These are phyloP conservation scores for Ogataea trehaloabstinens DNA, from an alignment of 805 yeast species.

Conservation along the genomic window DNA sequence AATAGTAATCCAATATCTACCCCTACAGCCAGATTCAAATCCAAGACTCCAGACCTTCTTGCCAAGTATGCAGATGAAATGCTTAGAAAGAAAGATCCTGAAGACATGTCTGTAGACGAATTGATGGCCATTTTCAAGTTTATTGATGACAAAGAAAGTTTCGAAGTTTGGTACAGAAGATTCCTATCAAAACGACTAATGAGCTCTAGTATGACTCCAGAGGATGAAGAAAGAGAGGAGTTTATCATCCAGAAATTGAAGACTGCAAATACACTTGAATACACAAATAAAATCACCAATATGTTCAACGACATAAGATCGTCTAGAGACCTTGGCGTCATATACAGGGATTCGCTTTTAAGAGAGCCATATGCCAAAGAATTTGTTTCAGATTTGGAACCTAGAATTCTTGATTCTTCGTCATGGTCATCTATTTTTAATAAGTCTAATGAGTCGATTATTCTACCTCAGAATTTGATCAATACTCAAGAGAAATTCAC, in stretches of 20 bases:
- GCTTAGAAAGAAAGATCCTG: conserved; percentile 67
- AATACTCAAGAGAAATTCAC: conserved; percentile 66
- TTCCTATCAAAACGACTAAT: conserved; percentile 85
- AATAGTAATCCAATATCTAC: conserved; percentile 80
- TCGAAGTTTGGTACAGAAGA: conserved; percentile 90
- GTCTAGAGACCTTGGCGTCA: conserved; percentile 68
- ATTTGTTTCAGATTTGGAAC: conserved; percentile 30
- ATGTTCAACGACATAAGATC: conserved; percentile 95
- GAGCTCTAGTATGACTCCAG: conserved; percentile 67
- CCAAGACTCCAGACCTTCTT: conserved; percentile 89
- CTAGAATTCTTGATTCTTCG: conserved; percentile 31
- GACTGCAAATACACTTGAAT: conserved; percentile 86
- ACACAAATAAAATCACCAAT: conserved; percentile 88
- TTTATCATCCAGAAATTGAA: conserved; percentile 80
- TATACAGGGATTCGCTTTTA: conserved; percentile 25
- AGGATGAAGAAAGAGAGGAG: conserved; percentile 83
- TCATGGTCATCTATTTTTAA: conserved; percentile 33
- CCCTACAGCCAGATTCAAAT: conserved; percentile 52
- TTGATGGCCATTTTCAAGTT: conserved; percentile 84
- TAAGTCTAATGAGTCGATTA: conserved; percentile 40
- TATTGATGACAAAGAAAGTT: conserved; percentile 91
- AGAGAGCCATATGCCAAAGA: conserved; percentile 17
- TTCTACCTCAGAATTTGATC: conserved; percentile 65
- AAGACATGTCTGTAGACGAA: conserved; percentile 78
- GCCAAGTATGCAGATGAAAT: conserved; percentile 87